Evolutionary conservation across 129 eudicot genomes (phyloP).

Genomic region (Solidago caesia): DNA sequence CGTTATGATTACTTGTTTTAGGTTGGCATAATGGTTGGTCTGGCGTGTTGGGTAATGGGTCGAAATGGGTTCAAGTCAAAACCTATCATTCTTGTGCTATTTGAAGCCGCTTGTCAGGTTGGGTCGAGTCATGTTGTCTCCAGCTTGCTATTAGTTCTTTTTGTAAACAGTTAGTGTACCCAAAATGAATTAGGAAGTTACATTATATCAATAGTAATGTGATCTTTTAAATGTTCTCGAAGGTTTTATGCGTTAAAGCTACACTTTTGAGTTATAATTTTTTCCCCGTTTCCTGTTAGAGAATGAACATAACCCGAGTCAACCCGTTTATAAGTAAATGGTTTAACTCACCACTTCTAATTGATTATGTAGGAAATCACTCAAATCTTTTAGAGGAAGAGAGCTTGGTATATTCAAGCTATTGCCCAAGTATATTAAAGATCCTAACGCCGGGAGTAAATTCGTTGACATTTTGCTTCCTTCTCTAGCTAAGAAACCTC

Average conservation of each 20-base stretch:
- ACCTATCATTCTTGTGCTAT: not conserved
- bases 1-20: not conserved
- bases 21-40: not conserved
- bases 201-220: not conserved
- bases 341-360: not conserved
- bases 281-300: not conserved
- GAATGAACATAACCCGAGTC: not conserved
- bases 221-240: not conserved
- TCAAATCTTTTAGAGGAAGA: constrained; percentile 48
- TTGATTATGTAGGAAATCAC: constrained; percentile 44
- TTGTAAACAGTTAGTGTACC: not conserved
- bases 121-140: not conserved
- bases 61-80: not conserved
- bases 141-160: not conserved
- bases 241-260: not conserved
- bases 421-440: constrained; percentile 57
- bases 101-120: not conserved
- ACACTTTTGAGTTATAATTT: not conserved
- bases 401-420: constrained; percentile 65
- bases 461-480: constrained; percentile 84
- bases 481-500: constrained; percentile 47
- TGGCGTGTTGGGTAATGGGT: constrained; percentile 10
- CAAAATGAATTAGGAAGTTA: too few species aligned
- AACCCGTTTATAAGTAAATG: not conserved
- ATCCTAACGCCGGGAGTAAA: constrained; percentile 50